Conservation (phyloP, 257 asterid genomes). For the Solanum phureja region DNA sequence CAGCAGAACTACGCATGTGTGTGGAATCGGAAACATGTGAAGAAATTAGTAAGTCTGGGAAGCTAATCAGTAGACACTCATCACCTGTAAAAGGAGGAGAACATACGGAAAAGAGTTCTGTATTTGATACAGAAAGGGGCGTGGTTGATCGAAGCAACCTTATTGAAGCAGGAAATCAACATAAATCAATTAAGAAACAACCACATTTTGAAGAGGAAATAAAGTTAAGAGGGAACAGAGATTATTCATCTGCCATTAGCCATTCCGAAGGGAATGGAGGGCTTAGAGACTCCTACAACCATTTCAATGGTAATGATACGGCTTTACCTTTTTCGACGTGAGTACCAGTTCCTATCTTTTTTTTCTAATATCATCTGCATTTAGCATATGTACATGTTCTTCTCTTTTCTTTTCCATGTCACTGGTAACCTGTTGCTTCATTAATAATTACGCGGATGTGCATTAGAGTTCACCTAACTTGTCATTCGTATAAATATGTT, state of each 20-base stretch:
- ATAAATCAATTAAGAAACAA: constrained; percentile 6
- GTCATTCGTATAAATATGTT: background rate
- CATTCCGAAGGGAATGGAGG: background rate
- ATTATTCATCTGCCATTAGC: background rate
- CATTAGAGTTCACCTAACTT: background rate
- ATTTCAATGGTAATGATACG: constrained; percentile 9
- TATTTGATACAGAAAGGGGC: background rate
- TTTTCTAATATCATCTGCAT: background rate
- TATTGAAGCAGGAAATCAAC: background rate
- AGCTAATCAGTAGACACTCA: background rate
- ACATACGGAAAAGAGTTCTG: background rate
- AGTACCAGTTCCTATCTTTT: constrained; percentile 14
- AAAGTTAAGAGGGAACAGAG: background rate
- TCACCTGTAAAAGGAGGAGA: constrained; percentile 13
- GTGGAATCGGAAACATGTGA: constrained; percentile 8
- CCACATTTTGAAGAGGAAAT: constrained; percentile 7
- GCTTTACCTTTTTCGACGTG: constrained; percentile 23
- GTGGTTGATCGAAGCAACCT: background rate
- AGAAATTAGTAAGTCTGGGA: constrained; percentile 7
- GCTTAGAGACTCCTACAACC: constrained; percentile 4
- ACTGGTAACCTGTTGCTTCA: background rate
- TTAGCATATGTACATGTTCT: background rate
- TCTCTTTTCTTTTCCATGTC: background rate
- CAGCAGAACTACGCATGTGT: constrained; percentile 13
- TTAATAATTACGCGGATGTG: background rate